These are phyloP conservation scores for Aspergillus piperis DNA, from an alignment of 2,329 filamentous ascomycete species.

Conservation along the genomic window DNA sequence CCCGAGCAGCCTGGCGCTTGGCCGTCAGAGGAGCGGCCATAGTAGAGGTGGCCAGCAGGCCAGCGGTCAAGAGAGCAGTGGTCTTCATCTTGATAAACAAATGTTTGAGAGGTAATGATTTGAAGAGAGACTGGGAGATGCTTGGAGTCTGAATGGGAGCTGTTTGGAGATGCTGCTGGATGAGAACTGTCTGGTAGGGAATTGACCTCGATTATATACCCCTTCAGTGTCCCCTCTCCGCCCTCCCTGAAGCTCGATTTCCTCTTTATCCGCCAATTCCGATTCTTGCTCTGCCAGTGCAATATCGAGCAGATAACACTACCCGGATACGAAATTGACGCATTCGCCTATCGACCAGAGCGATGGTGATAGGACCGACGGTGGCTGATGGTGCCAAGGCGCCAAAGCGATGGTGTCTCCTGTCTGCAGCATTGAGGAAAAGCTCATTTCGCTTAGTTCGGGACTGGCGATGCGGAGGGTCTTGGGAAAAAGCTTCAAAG, in stretches of 20 bases:
- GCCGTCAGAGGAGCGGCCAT: constrained; percentile 47
- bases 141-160: background rate
- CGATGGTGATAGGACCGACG: background rate
- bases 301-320: background rate
- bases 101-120: background rate
- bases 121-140: background rate
- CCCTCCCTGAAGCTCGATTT: background rate
- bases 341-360: background rate
- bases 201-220: background rate
- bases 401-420: background rate
- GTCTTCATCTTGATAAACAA: constrained; percentile 50
- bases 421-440: background rate
- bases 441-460: background rate
- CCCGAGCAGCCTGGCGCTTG: constrained; percentile 34
- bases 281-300: background rate
- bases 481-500: background rate
- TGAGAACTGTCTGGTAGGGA: background rate
- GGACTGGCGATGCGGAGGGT: background rate
- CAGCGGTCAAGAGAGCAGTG: constrained; percentile 38
- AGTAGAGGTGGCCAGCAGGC: constrained; percentile 45
- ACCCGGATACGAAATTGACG: background rate
- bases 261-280: background rate
- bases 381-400: background rate
- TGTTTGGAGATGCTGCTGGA: background rate
- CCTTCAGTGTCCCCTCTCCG: no score